Evolutionary conservation across 1,284 basidiomycete genomes (phyloP).

Genomic region (Ceratobasidium theobromae): DNA sequence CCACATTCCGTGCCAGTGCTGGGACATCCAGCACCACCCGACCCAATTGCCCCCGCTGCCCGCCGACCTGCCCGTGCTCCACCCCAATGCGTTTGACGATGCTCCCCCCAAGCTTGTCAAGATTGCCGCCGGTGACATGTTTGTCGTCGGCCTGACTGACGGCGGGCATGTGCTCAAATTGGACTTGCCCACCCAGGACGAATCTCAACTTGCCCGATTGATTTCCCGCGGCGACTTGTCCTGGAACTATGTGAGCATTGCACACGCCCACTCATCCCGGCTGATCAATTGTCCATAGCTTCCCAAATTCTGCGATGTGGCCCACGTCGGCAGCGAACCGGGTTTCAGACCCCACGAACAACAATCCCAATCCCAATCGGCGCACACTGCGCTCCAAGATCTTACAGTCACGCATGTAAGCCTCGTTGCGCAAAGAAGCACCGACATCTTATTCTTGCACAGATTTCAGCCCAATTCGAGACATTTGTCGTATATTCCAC

Average conservation of each 20-base stretch:
- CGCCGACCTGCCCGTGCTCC: conserved; percentile 35
- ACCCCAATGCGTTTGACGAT: conserved; percentile 33
- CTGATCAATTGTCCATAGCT: conserved; percentile 49
- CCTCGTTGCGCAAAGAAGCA: conserved; percentile 25
- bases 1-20: conserved; percentile 60
- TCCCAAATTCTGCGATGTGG: conserved; percentile 65
- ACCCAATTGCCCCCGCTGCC: conserved; percentile 53
- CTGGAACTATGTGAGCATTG: conserved; percentile 74
- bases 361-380: too few relatives aligned
- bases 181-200: conserved; percentile 44
- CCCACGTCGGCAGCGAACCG: conserved; percentile 50
- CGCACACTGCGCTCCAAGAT: conserved; percentile 46
- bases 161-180: conserved; percentile 72
- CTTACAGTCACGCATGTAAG: conserved; percentile 72
- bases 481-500: conserved; percentile 82
- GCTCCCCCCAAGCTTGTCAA: conserved; percentile 58
- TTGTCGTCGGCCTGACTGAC: conserved; percentile 74
- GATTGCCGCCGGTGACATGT: conserved; percentile 69
- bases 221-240: conserved; percentile 32
- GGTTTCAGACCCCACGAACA: conserved; percentile 44
- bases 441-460: conserved; percentile 40
- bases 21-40: conserved; percentile 58
- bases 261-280: neutral
- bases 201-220: conserved; percentile 39
- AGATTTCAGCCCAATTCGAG: conserved; percentile 84